phyloP scores from a whole-genome alignment of 176 grass and related monocot species.

The Oryza nivara region DNA sequence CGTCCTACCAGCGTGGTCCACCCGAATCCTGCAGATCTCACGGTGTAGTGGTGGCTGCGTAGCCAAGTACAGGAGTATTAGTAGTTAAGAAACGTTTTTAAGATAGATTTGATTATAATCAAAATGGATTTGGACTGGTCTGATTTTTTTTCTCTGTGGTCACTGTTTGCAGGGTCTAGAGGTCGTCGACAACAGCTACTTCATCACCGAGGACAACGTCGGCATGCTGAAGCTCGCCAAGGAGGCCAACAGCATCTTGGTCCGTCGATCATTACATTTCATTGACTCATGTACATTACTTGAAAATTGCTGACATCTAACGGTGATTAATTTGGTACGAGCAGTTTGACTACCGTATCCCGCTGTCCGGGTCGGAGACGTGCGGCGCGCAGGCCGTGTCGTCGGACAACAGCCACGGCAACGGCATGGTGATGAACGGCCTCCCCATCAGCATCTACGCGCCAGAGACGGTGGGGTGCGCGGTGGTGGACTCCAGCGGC shows the following conservation, averaged over 20 bases:
- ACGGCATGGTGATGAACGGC: slow-evolving; percentile 71
- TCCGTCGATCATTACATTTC: not conserved
- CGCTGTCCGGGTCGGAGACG: slow-evolving; percentile 43
- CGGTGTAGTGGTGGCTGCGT: not conserved
- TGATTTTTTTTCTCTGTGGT: not conserved
- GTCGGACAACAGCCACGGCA: not conserved
- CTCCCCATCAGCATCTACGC: slow-evolving; percentile 95
- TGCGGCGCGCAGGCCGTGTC: slow-evolving; percentile 57
- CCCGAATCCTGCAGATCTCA: slow-evolving; percentile 34
- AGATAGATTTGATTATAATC: not conserved
- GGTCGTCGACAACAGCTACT: slow-evolving; percentile 83
- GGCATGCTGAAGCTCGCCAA: slow-evolving; percentile 96
- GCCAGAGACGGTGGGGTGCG: slow-evolving; percentile 91
- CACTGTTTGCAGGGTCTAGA: slow-evolving; percentile 60
- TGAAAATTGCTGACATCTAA: not conserved
- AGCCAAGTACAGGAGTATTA: too few species aligned
- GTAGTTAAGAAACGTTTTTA: too few species aligned
- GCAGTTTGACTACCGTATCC: slow-evolving; percentile 91
- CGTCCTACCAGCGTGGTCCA: slow-evolving; percentile 12
- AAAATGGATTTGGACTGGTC: not conserved
- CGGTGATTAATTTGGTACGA: not conserved
- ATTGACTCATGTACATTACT: too few species aligned
- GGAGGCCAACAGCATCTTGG: slow-evolving; percentile 84
- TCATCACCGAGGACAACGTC: slow-evolving; percentile 90
- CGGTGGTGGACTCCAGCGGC: slow-evolving; percentile 61